These are phyloP conservation scores for Trametes hirsuta DNA, from an alignment of 1,284 basidiomycete species.

Conservation along the genomic window DNA sequence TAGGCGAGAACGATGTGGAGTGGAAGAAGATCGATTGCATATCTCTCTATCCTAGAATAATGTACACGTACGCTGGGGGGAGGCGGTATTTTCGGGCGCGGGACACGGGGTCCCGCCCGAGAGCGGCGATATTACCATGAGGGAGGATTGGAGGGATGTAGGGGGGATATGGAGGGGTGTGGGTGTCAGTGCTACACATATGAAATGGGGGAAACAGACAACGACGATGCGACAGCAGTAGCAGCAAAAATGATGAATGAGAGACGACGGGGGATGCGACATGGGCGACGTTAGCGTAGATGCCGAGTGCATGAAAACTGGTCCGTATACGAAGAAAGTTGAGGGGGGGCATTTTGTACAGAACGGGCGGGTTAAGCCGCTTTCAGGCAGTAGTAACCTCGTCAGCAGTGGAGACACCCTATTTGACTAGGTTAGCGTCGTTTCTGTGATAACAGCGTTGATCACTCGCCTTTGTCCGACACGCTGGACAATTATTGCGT, in stretches of 20 bases:
- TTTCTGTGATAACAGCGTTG: background rate
- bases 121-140: background rate
- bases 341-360: background rate
- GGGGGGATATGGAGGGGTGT: background rate
- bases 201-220: constrained; percentile 1
- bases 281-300: background rate
- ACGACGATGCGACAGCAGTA: constrained; percentile 26
- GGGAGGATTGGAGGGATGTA: background rate
- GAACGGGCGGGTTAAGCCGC: background rate
- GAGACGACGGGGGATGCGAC: constrained; percentile 4
- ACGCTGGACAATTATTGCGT: constrained; percentile 90
- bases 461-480: constrained; percentile 63
- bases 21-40: constrained; percentile 2
- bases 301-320: background rate
- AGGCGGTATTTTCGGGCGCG: background rate
- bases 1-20: background rate
- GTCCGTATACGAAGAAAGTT: constrained; percentile 7
- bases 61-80: constrained; percentile 15
- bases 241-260: constrained; percentile 3
- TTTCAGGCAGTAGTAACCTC: constrained; percentile 6
- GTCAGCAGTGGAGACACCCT: constrained; percentile 32
- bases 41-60: constrained; percentile 14
- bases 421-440: background rate
- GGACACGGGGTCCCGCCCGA: background rate
- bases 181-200: constrained; percentile 24